Conservation (phyloP, 208 protist species). For the Naegleria lovaniensis region DNA sequence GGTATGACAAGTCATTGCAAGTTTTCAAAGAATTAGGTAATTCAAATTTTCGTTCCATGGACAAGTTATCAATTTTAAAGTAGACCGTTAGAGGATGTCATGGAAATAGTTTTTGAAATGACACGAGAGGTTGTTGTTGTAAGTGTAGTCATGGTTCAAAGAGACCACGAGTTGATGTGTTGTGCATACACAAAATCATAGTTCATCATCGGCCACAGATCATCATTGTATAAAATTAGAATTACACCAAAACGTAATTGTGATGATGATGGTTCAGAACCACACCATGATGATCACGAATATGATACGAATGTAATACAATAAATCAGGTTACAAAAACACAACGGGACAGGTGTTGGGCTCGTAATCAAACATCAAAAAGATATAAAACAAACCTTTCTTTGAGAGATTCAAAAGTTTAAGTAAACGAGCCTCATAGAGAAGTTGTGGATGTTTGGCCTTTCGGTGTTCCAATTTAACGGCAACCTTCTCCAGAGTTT, state of each 20-base stretch:
- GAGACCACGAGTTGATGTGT: too few relatives aligned
- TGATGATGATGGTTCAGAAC: not conserved
- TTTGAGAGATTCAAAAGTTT: constrained; percentile 55
- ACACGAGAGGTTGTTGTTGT: not conserved
- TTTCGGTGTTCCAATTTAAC: constrained; percentile 80
- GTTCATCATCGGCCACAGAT: too few relatives aligned
- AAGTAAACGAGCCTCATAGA: constrained; percentile 64
- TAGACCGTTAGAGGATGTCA: too few relatives aligned
- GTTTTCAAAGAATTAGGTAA: too few relatives aligned
- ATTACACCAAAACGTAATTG: not conserved
- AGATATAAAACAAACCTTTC: constrained; percentile 3
- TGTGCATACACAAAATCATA: too few relatives aligned
- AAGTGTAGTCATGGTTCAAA: too few relatives aligned
- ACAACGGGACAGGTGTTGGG: constrained; percentile 22
- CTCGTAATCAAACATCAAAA: not conserved
- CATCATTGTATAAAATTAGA: too few relatives aligned
- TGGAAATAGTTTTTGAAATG: not conserved
- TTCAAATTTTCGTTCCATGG: too few relatives aligned
- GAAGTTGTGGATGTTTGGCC: constrained; percentile 78
- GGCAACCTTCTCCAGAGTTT: constrained; percentile 72
- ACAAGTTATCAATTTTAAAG: too few relatives aligned
- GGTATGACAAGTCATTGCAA: not conserved
- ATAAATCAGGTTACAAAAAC: not conserved
- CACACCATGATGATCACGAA: not conserved
- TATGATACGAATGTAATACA: not conserved